These are phyloP conservation scores for Carpinus fangiana DNA, from an alignment of 306 rosid species.

Conservation along the genomic window DNA sequence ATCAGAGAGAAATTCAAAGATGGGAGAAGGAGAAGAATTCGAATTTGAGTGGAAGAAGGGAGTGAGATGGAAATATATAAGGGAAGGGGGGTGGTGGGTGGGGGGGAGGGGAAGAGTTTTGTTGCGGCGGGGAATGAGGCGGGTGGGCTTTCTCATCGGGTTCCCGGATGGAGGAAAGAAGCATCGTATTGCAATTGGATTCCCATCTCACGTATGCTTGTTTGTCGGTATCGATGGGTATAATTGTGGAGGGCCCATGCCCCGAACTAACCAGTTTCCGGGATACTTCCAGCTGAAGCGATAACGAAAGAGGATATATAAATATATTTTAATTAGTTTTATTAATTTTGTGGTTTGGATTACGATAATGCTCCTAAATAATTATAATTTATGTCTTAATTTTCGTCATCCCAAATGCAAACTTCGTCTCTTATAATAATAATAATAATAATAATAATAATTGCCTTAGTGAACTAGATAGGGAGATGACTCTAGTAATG, in stretches of 20 bases:
- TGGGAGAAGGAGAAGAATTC: background rate
- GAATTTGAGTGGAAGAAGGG: slow-evolving; percentile 24
- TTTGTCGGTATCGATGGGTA: background rate
- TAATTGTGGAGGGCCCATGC: background rate
- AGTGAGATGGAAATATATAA: slow-evolving; percentile 20
- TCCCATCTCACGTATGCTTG: too few relatives aligned
- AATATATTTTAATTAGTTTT: background rate
- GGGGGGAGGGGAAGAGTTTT: background rate
- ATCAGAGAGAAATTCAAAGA: background rate
- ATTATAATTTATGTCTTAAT: too few relatives aligned
- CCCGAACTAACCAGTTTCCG: background rate
- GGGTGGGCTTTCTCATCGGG: slow-evolving; percentile 17
- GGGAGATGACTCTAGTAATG: too few relatives aligned
- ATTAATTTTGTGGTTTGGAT: background rate
- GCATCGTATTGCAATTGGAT: background rate
- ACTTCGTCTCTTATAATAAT: too few relatives aligned
- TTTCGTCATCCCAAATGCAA: too few relatives aligned
- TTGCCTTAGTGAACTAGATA: too few relatives aligned
- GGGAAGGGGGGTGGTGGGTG: too few relatives aligned
- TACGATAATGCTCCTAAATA: too few relatives aligned
- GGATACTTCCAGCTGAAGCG: background rate
- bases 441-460: too few relatives aligned
- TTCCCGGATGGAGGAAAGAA: slow-evolving; percentile 41
- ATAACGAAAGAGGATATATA: background rate
- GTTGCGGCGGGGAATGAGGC: background rate